Evolutionary conservation across 345 rosid species (phyloP).

Genomic region (Erysimum cheiranthoides): DNA sequence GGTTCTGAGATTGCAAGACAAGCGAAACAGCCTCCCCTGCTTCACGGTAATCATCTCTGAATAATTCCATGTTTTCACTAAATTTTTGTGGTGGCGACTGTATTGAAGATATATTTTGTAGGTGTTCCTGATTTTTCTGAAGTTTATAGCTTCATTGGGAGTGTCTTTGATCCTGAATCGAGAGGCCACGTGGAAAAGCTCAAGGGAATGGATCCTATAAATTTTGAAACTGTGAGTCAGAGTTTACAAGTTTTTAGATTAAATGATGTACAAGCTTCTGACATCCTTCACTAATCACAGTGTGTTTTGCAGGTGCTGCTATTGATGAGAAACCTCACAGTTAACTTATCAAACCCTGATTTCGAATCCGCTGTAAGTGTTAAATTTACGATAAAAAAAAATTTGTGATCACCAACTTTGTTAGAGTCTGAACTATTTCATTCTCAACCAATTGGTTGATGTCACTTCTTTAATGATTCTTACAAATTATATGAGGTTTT

Average conservation of each 20-base stretch:
- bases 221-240: conserved; percentile 84
- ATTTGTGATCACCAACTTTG: conserved; percentile 10
- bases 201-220: conserved; percentile 97
- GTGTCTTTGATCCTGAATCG: conserved; percentile 83
- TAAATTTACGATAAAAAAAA: conserved; percentile 23
- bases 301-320: conserved; percentile 71
- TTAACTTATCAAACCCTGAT: conserved; percentile 86
- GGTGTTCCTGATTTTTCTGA: conserved; percentile 91
- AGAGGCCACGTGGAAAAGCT: conserved; percentile 77
- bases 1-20: conserved; percentile 56
- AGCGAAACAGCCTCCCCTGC: conserved; percentile 54
- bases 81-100: conserved; percentile 10
- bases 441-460: conserved; percentile 8
- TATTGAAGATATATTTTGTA: conserved; percentile 39
- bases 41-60: conserved; percentile 61
- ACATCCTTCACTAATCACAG: neutral
- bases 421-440: conserved; percentile 17
- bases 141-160: conserved; percentile 91
- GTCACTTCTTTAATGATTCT: conserved; percentile 8
- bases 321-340: conserved; percentile 86
- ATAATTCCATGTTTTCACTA: neutral
- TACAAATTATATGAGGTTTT: neutral
- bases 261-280: conserved; percentile 15
- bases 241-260: conserved; percentile 8
- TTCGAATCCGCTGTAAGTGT: conserved; percentile 85